phyloP scores from a whole-genome alignment of 176 grass and related monocot genomes.

The Paspalum vaginatum region DNA sequence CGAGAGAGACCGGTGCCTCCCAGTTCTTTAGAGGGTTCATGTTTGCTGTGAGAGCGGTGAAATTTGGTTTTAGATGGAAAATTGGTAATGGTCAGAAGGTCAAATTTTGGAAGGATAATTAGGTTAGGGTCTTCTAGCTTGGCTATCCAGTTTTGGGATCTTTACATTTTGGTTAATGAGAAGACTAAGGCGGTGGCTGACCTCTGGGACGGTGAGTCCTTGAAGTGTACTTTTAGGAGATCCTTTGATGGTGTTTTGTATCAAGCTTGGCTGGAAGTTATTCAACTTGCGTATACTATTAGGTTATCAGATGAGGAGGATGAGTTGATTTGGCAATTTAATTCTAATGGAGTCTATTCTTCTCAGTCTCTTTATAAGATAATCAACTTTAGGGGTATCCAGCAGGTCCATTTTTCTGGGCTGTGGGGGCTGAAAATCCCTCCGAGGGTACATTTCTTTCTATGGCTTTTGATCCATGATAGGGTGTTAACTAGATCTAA shows the following conservation, averaged over 20 bases:
- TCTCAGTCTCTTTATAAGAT: neutral
- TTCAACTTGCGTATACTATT: neutral
- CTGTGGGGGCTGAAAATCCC: neutral
- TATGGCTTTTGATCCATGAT: neutral
- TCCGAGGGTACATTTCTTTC: neutral
- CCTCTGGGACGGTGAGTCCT: neutral
- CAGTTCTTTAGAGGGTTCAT: neutral
- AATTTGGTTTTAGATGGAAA: neutral
- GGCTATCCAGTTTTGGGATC: neutral
- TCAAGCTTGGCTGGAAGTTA: neutral
- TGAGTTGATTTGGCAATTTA: neutral
- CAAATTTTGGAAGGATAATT: neutral
- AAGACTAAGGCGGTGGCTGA: neutral
- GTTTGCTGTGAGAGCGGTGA: neutral
- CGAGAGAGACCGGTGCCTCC: rapidly evolving
- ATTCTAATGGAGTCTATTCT: neutral
- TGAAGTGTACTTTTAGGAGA: neutral
- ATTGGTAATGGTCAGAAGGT: neutral
- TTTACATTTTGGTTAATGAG: neutral
- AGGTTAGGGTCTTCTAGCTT: neutral
- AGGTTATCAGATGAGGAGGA: neutral
- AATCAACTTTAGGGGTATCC: neutral
- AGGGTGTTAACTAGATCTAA: too few relatives aligned
- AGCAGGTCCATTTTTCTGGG: neutral
- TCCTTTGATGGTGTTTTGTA: neutral